A percentile compares a stretch with the other conserved stretches of the same genome.
phyloP scores from a whole-genome alignment of 306 rosid species.

The Crataegus laevigata region DNA sequence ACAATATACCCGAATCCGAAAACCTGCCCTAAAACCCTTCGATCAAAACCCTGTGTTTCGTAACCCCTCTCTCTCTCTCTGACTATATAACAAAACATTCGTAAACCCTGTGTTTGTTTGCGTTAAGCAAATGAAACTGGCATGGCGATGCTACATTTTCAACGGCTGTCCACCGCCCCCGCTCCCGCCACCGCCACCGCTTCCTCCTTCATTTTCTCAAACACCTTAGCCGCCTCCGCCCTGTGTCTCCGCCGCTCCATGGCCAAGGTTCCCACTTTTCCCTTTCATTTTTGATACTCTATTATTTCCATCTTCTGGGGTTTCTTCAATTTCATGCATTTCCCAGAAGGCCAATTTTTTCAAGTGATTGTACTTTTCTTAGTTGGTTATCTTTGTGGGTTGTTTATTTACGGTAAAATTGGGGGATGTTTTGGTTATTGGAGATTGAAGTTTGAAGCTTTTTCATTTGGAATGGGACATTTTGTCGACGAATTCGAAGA shows the following conservation, averaged over 20 bases:
- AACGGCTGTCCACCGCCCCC: slow-evolving; percentile 21
- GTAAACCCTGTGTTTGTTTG: not conserved
- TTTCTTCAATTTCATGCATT: not conserved
- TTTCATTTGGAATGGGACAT: not conserved
- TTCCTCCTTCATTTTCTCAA: slow-evolving; percentile 25
- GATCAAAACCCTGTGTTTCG: not conserved
- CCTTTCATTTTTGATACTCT: not conserved
- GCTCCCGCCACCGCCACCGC: slow-evolving; percentile 15
- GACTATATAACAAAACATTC: not conserved
- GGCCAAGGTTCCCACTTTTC: slow-evolving; percentile 33
- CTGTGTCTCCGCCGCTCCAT: slow-evolving; percentile 35
- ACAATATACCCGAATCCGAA: not conserved
- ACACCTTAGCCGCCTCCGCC: slow-evolving; percentile 27
- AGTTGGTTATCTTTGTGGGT: not conserved
- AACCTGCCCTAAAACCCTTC: slow-evolving; percentile 1
- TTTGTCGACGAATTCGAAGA: not conserved
- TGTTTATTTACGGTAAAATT: not conserved
- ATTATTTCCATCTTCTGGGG: not conserved
- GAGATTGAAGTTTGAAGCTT: not conserved
- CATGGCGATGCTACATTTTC: slow-evolving; percentile 48
- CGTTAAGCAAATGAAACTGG: slow-evolving; percentile 21
- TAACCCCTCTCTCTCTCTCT: not conserved
- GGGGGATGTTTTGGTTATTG: not conserved
- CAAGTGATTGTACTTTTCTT: not conserved
- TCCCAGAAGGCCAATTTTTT: not conserved